A percentile compares a stretch with the other conserved stretches of the same genome.
Conservation (phyloP, 768 basidiomycete species). For the Boletus pseudopeckii region DNA sequence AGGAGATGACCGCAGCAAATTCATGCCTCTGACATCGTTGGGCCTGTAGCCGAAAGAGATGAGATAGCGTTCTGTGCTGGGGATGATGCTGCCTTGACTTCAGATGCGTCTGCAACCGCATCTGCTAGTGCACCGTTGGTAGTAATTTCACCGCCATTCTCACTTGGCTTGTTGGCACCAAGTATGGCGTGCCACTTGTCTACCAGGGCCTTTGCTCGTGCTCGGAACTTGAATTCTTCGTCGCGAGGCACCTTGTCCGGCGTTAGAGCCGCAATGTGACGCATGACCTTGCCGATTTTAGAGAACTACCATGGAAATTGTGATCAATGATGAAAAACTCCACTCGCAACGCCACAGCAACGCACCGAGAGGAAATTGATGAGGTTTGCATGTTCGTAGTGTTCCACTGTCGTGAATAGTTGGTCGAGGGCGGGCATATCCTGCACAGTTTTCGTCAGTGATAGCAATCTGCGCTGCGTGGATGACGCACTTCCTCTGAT, state of each 20-base stretch:
- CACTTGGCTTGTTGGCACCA: slow-evolving; percentile 32
- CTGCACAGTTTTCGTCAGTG: slow-evolving; percentile 36
- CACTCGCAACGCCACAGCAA: slow-evolving; percentile 5
- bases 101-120: slow-evolving; percentile 11
- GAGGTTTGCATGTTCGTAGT: slow-evolving; percentile 66
- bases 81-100: slow-evolving; percentile 21
- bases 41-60: slow-evolving; percentile 33
- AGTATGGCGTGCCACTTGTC: slow-evolving; percentile 43
- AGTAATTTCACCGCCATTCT: slow-evolving; percentile 28
- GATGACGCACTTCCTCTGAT: slow-evolving; percentile 55
- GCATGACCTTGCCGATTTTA: slow-evolving; percentile 60
- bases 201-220: slow-evolving; percentile 46
- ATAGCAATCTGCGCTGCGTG: neutral
- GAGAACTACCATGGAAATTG: slow-evolving; percentile 32
- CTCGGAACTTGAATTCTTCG: slow-evolving; percentile 51
- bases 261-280: slow-evolving; percentile 50
- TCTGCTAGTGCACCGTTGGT: slow-evolving; percentile 28
- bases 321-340: slow-evolving; percentile 7
- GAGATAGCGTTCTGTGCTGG: slow-evolving; percentile 29
- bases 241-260: slow-evolving; percentile 45
- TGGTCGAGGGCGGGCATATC: slow-evolving; percentile 73
- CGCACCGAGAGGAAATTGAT: slow-evolving; percentile 68
- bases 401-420: slow-evolving; percentile 74
- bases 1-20: slow-evolving; percentile 7
- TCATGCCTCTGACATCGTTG: slow-evolving; percentile 43